Evolutionary conservation across 306 rosid species (phyloP).

Genomic region (Malus domestica): ASM211411v1 NC_041790.1:20480001-20480500

Average conservation of each 20-base stretch:
- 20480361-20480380: background rate
- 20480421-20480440: conserved; percentile 51
- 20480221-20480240: background rate
- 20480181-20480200: conserved; percentile 15
- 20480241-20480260: background rate
- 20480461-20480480: conserved; percentile 44
- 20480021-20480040: background rate
- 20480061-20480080: conserved; percentile 67
- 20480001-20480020: background rate
- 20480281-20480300: conserved; percentile 1
- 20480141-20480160: conserved; percentile 94
- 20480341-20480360: background rate
- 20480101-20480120: conserved; percentile 76
- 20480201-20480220: background rate
- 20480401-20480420: conserved; percentile 55
- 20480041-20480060: background rate
- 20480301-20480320: background rate
- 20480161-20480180: conserved; percentile 80
- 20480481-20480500: conserved; percentile 68
- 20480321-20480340: conserved; percentile 7
- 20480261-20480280: background rate
- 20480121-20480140: conserved; percentile 95
- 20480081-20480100: conserved; percentile 69
- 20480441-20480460: conserved; percentile 39
- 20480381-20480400: conserved; percentile 77